Conservation (phyloP, 2,329 filamentous ascomycete species). For the Thielaviopsis euricoi region DNA sequence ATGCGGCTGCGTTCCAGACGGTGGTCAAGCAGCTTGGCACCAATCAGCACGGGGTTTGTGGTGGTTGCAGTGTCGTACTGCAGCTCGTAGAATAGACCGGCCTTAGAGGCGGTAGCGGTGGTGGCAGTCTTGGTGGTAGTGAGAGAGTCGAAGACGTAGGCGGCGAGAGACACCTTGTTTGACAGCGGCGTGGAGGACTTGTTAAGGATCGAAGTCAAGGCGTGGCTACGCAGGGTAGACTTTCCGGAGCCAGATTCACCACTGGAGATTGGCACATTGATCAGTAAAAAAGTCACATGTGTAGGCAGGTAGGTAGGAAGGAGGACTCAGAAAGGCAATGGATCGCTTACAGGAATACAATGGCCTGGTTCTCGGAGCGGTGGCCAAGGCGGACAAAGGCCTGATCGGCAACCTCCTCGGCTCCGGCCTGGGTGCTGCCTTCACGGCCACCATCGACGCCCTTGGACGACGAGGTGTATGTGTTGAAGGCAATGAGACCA, state of each 20-base stretch:
- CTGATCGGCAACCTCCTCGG: constrained; percentile 77
- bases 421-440: constrained; percentile 80
- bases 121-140: constrained; percentile 96
- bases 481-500: constrained; percentile 83
- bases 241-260: constrained; percentile 95
- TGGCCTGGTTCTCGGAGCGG: constrained; percentile 80
- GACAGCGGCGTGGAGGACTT: constrained; percentile 89
- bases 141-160: constrained; percentile 88
- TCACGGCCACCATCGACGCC: constrained; percentile 83
- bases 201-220: constrained; percentile 69
- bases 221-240: constrained; percentile 80
- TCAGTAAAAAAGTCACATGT: not conserved
- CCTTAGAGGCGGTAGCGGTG: constrained; percentile 87
- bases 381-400: constrained; percentile 75
- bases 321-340: not conserved
- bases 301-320: not conserved
- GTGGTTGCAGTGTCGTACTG: constrained; percentile 87
- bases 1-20: constrained; percentile 83
- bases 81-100: constrained; percentile 86
- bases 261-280: constrained; percentile 27
- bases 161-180: constrained; percentile 78
- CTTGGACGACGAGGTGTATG: constrained; percentile 76
- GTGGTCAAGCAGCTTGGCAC: constrained; percentile 88
- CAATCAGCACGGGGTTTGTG: constrained; percentile 73
- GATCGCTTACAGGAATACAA: constrained; percentile 70